A percentile compares a stretch with the other conserved stretches of the same genome.
Evolutionary conservation across 2,329 filamentous ascomycete genomes (phyloP).

Genomic region (Chrysoporthe austroafricana): DNA sequence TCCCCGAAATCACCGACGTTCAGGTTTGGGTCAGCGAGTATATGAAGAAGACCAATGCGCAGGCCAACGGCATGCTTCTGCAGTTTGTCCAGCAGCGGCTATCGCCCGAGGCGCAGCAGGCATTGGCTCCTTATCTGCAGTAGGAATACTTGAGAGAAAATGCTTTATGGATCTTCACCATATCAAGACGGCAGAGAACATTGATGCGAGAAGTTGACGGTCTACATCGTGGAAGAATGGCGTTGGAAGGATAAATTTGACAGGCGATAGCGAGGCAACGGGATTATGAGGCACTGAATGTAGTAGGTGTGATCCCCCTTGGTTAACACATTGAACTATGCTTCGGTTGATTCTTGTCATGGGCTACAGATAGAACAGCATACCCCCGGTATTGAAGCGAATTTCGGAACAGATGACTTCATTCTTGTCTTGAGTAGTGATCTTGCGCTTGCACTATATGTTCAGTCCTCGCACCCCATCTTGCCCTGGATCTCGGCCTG

Average conservation of each 20-base stretch:
- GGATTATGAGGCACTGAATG: not conserved
- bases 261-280: not conserved
- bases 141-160: constrained; percentile 32
- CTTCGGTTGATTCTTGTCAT: not conserved
- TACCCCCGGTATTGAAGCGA: constrained; percentile 9
- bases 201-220: not conserved
- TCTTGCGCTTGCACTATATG: not conserved
- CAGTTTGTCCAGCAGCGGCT: constrained; percentile 75
- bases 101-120: constrained; percentile 60
- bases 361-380: constrained; percentile 14
- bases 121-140: constrained; percentile 55
- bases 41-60: constrained; percentile 75
- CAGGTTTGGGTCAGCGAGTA: constrained; percentile 83
- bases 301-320: constrained; percentile 7
- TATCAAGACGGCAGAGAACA: not conserved
- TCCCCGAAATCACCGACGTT: constrained; percentile 80
- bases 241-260: constrained; percentile 10
- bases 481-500: not conserved
- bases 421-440: not conserved
- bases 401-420: not conserved
- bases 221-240: not conserved
- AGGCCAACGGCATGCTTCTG: constrained; percentile 71
- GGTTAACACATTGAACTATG: not conserved
- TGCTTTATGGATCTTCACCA: not conserved
- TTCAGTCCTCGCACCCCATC: not conserved